Percentiles rank a stretch among this genome's conserved stretches.
Conservation (phyloP, 768 basidiomycete genomes). For the Termitomyces eurrhizus region DNA sequence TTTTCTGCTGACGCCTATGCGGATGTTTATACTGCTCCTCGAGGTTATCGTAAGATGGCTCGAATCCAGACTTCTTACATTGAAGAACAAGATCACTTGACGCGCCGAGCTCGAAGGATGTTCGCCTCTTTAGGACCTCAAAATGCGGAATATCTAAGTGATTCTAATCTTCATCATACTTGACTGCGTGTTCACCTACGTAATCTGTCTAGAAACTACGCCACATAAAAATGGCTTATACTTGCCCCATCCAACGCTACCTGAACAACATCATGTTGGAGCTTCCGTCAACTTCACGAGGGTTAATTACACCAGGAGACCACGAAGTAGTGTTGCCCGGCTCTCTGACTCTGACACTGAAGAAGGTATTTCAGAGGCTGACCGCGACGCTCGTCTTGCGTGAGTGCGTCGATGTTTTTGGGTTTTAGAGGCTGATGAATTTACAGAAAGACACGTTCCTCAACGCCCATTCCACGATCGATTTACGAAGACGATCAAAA, state of each 20-base stretch:
- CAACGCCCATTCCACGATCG: conserved; percentile 33
- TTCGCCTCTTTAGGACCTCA: conserved; percentile 27
- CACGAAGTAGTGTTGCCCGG: conserved; percentile 20
- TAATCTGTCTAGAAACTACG: conserved; percentile 15
- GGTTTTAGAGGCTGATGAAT: background rate
- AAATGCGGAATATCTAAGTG: conserved; percentile 15
- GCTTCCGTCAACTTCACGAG: background rate
- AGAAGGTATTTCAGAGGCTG: conserved; percentile 57
- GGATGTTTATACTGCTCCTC: conserved; percentile 67
- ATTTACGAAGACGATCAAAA: conserved; percentile 42
- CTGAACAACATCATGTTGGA: background rate
- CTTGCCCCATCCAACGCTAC: conserved; percentile 30
- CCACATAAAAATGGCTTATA: conserved; percentile 50
- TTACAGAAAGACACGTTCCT: conserved; percentile 49
- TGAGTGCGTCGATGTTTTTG: conserved; percentile 30
- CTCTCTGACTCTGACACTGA: conserved; percentile 67
- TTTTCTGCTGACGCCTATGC: conserved; percentile 50
- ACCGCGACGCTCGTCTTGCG: conserved; percentile 72
- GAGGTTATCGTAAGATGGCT: conserved; percentile 48
- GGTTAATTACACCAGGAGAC: conserved; percentile 1
- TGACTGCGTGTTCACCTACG: background rate
- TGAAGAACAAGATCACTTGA: conserved; percentile 62
- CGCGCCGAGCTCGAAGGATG: conserved; percentile 57
- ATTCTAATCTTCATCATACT: background rate
- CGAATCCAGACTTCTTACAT: conserved; percentile 63